phyloP scores from a whole-genome alignment of 345 rosid species.

The Syzygium aromaticum region DNA sequence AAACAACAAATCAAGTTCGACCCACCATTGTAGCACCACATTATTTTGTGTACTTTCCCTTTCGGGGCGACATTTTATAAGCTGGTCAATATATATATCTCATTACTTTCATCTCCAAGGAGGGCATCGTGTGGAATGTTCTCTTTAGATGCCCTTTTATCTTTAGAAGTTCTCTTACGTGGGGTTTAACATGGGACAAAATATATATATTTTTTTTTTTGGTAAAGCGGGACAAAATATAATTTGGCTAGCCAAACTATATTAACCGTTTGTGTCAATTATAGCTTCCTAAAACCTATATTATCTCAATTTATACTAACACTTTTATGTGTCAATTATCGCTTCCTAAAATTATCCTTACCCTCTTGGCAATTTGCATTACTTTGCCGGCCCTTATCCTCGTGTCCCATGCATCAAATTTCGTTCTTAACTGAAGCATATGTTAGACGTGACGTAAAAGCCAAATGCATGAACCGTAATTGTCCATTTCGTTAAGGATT shows the following conservation, averaged over 20 bases:
- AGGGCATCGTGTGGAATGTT: not conserved
- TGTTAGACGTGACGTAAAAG: not conserved
- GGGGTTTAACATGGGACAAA: not conserved
- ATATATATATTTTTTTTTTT: too few relatives aligned
- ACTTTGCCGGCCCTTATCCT: not conserved
- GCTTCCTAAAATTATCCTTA: not conserved
- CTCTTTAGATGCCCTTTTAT: not conserved
- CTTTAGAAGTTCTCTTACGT: not conserved
- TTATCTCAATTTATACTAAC: not conserved
- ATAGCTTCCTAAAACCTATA: not conserved
- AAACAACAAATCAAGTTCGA: not conserved
- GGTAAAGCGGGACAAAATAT: not conserved
- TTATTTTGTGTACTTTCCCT: not conserved
- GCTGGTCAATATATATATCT: not conserved
- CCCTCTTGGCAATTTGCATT: not conserved
- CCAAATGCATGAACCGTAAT: not conserved
- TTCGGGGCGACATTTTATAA: not conserved
- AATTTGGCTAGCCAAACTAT: not conserved
- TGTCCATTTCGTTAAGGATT: not conserved
- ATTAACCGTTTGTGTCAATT: not conserved
- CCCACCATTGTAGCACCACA: not conserved
- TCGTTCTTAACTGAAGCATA: not conserved
- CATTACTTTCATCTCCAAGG: not conserved
- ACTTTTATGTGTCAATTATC: not conserved
- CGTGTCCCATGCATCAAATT: not conserved